A percentile compares a stretch with the other conserved stretches of the same genome.
These are phyloP conservation scores for Metschnikowia kunwiensis DNA, from an alignment of 805 yeast species.

Conservation along the genomic window DNA sequence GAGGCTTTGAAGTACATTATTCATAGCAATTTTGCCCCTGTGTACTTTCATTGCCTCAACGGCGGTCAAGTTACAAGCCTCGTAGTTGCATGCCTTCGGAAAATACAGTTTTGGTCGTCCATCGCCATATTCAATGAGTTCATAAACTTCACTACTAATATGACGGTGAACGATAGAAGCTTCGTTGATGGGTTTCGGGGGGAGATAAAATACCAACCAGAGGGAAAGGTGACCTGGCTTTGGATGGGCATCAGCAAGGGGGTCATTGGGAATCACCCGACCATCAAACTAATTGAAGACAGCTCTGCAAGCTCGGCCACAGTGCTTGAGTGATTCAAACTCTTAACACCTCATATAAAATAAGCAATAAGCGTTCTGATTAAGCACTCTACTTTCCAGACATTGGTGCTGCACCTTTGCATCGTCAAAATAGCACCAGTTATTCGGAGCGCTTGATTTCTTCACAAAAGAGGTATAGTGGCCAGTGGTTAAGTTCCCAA, in stretches of 20 bases:
- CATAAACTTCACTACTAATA: constrained; percentile 67
- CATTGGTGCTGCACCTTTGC: constrained; percentile 57
- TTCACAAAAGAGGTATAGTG: constrained; percentile 83
- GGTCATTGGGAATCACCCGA: constrained; percentile 57
- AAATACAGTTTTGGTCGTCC: constrained; percentile 82
- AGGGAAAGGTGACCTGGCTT: constrained; percentile 55
- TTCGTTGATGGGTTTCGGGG: constrained; percentile 81
- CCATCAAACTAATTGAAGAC: constrained; percentile 33
- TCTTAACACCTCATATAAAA: constrained; percentile 52
- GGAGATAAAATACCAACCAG: constrained; percentile 48
- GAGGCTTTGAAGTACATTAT: constrained; percentile 60
- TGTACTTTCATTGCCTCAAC: constrained; percentile 81
- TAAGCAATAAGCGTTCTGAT: constrained; percentile 76
- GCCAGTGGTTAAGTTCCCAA: constrained; percentile 78
- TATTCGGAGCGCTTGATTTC: constrained; percentile 35
- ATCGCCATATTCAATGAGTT: constrained; percentile 87
- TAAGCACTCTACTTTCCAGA: constrained; percentile 52
- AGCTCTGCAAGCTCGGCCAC: too few species aligned
- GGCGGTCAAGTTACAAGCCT: constrained; percentile 87
- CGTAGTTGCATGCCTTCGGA: constrained; percentile 81
- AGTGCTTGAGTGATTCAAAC: too few species aligned
- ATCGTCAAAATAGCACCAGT: constrained; percentile 85
- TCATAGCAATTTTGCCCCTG: constrained; percentile 59
- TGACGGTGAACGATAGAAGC: constrained; percentile 76
- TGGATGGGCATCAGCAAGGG: constrained; percentile 64